These are phyloP conservation scores for Colletotrichum filicis DNA, from an alignment of 2,329 filamentous ascomycete genomes.

Conservation along the genomic window DNA sequence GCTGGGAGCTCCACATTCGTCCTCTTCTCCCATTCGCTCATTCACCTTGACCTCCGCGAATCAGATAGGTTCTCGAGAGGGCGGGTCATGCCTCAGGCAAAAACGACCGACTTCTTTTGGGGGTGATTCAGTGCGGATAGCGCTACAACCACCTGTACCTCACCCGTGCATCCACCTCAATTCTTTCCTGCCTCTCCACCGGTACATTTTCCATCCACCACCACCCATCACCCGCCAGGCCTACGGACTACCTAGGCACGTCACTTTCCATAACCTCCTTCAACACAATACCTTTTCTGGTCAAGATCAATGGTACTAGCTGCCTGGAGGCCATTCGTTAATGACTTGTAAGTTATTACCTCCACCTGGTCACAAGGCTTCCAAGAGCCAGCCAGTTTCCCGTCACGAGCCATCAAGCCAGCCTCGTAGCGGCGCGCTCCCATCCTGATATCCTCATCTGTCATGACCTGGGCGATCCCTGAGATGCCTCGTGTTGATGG, in stretches of 20 bases:
- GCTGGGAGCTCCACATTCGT: slow-evolving; percentile 2
- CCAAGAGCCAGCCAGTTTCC: slow-evolving; percentile 46
- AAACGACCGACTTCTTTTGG: slow-evolving; percentile 10
- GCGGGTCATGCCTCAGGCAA: slow-evolving; percentile 26
- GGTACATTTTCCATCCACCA: slow-evolving; percentile 39
- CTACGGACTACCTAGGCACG: slow-evolving; percentile 33
- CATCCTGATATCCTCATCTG: slow-evolving; percentile 48
- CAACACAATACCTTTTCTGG: slow-evolving; percentile 25
- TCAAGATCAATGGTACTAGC: slow-evolving; percentile 37
- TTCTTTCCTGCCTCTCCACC: slow-evolving; percentile 53
- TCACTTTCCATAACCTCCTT: slow-evolving; percentile 24
- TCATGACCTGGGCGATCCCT: slow-evolving; percentile 39
- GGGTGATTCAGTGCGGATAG: slow-evolving; percentile 35
- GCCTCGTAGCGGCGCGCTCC: slow-evolving; percentile 42
- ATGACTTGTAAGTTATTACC: slow-evolving; percentile 62
- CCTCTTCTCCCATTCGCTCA: slow-evolving; percentile 9
- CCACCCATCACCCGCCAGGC: slow-evolving; percentile 32
- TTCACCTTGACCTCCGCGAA: background rate
- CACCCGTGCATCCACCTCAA: slow-evolving; percentile 43
- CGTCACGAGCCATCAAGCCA: slow-evolving; percentile 51
- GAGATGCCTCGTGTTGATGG: slow-evolving; percentile 46
- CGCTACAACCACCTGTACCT: slow-evolving; percentile 36
- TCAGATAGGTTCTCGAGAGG: background rate
- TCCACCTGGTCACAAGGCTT: slow-evolving; percentile 41
- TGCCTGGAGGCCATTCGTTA: slow-evolving; percentile 54